Evolutionary conservation across 108 stramenopile species (phyloP).

Genomic region (Nitzschia palea): DNA sequence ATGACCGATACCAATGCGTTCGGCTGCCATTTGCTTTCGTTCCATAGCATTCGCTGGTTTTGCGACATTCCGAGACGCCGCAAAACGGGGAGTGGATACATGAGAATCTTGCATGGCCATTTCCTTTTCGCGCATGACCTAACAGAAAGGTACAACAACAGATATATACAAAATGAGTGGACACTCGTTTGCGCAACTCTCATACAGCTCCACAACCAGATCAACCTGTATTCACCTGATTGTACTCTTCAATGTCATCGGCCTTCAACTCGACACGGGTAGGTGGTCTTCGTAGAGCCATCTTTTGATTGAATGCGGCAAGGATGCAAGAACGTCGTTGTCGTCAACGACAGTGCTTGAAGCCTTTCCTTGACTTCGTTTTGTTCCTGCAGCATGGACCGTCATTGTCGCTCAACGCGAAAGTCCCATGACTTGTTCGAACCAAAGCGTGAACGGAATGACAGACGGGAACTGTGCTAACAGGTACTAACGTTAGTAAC

Average conservation of each 20-base stretch:
- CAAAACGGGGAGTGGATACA: background rate
- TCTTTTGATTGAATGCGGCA: too few species aligned
- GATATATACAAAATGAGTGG: background rate
- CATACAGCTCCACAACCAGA: too few species aligned
- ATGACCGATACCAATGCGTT: slow-evolving; percentile 29
- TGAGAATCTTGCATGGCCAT: slow-evolving; percentile 27
- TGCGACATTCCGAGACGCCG: background rate
- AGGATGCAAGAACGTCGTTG: too few species aligned
- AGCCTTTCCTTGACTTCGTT: too few species aligned
- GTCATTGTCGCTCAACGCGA: too few species aligned
- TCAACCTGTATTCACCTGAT: slow-evolving; percentile 65
- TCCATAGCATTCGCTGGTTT: background rate
- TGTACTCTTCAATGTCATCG: slow-evolving; percentile 87
- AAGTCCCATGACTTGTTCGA: too few species aligned
- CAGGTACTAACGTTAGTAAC: too few species aligned
- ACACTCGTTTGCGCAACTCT: background rate
- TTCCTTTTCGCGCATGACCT: slow-evolving; percentile 29
- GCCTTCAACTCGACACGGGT: slow-evolving; percentile 83
- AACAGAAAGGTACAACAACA: background rate
- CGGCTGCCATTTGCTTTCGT: slow-evolving; percentile 19
- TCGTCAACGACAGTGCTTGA: too few species aligned
- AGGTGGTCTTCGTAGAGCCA: slow-evolving; percentile 85
- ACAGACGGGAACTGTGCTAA: too few species aligned
- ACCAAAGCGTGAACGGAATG: too few species aligned
- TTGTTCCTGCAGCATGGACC: too few species aligned